Base-by-base conservation (phyloP, 1,284 basidiomycete species). In the Ustilago sp. region DNA sequence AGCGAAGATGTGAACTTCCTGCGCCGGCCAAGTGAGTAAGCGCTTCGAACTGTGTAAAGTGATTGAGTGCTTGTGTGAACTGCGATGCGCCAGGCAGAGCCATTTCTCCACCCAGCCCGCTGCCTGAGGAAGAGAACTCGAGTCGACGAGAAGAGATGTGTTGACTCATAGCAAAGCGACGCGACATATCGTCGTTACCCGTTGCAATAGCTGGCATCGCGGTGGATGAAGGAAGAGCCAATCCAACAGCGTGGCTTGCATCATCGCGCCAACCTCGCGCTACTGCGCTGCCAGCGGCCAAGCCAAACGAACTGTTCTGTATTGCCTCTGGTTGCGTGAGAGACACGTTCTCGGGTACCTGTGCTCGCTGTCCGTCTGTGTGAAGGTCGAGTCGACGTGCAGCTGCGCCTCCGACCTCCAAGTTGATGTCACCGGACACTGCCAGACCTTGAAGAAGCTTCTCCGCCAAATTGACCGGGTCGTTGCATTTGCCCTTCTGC, bases 241-340 rank as follows among this genome's bases (percentile, higher is more conserved):
- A 35, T 11, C 62, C 74, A n/a, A 51, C 63, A 2, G 58, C 63
- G 28, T 54, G 47, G 9, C 51, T 52, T 15, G 60, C 59, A 28
- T 67, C 58, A 23, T 74, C 63, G 13, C 54, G 56, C 65, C 68
- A 71, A 17, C 62, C 68, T 36, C 63, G 58, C 15, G 73, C 66
- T 3, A 56, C 60, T 2, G 60, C 59, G 8, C 68, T 65, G 36
- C 57, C 67, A 12, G 68, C 70, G 5, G 65, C 68, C 31, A 75
- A 38, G 19, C 63, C 68, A 13, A 79, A 68, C 17, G 77, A 65
- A 61, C 69, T 66, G 48, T 71, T 67, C 47, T 72, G 73, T 35
- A 85, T 75, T 23, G 79, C 79, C 56, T 85, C 84, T 11, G 84
- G 84, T 60, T 85, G 84, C 32, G 84, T 80, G 12, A 85, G 57